phyloP scores from a whole-genome alignment of 805 yeast species.

The Phaffomyces opuntiae region DNA sequence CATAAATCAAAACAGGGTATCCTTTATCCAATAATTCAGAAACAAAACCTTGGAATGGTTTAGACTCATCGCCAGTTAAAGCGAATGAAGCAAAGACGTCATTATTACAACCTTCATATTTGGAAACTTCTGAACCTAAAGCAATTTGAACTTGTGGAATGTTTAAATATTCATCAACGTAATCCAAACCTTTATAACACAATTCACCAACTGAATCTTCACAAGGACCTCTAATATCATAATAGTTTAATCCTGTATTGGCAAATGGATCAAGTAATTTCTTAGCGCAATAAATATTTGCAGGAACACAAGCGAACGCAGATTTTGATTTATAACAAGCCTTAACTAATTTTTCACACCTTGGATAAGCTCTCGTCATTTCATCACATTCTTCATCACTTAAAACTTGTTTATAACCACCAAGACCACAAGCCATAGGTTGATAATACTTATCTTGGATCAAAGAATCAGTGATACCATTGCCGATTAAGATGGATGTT shows the following conservation, averaged over 20 bases:
- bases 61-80: conserved; percentile 77
- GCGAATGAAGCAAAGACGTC: conserved; percentile 63
- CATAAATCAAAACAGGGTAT: conserved; percentile 78
- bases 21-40: conserved; percentile 60
- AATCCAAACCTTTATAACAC: conserved; percentile 69
- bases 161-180: conserved; percentile 71
- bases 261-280: conserved; percentile 61
- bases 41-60: conserved; percentile 74
- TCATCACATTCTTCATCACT: conserved; percentile 60
- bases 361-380: conserved; percentile 55
- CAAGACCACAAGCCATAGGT: conserved; percentile 93
- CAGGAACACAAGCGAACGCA: conserved; percentile 77
- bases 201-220: conserved; percentile 54
- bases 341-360: conserved; percentile 56
- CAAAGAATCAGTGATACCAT: conserved; percentile 84
- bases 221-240: conserved; percentile 78
- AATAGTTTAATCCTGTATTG: conserved; percentile 76
- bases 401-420: conserved; percentile 75
- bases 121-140: conserved; percentile 78
- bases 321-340: conserved; percentile 58
- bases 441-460: conserved; percentile 72
- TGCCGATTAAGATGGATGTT: conserved; percentile 81
- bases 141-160: conserved; percentile 61
- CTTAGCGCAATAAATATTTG: conserved; percentile 70
- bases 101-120: conserved; percentile 60